Evolutionary conservation across 352 stramenopile genomes (phyloP).

Genomic region (Globisporangium iwayamae): DNA sequence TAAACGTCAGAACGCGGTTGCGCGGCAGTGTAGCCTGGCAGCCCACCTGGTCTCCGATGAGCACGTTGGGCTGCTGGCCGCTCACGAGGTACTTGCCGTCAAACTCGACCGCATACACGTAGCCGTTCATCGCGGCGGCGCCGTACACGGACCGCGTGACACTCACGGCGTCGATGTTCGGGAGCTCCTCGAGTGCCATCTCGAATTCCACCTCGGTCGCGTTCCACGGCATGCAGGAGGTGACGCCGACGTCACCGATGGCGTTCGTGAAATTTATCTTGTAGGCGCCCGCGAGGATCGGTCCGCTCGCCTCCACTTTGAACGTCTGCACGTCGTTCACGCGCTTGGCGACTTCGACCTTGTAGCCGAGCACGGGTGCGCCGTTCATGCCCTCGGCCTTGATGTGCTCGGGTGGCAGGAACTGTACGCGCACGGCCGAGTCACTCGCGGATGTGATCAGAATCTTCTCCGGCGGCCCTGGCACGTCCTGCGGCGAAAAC

Average conservation of each 20-base stretch:
- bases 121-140: constrained; percentile 46
- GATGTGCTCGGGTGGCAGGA: constrained; percentile 43
- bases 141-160: constrained; percentile 52
- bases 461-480: constrained; percentile 55
- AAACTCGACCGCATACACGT: constrained; percentile 73
- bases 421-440: constrained; percentile 58
- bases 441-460: constrained; percentile 44
- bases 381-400: constrained; percentile 71
- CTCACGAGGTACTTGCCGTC: constrained; percentile 57
- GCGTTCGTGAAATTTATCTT: constrained; percentile 52
- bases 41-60: constrained; percentile 34
- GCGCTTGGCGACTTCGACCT: constrained; percentile 66
- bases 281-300: constrained; percentile 49
- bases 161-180: constrained; percentile 58
- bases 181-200: constrained; percentile 62
- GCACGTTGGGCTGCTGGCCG: constrained; percentile 47
- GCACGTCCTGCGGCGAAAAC: constrained; percentile 64
- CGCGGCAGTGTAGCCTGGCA: constrained; percentile 37
- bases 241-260: constrained; percentile 23
- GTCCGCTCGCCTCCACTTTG: constrained; percentile 50
- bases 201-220: constrained; percentile 63
- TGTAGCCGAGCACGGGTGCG: constrained; percentile 71
- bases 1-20: constrained; percentile 53
- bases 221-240: constrained; percentile 67
- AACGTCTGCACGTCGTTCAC: constrained; percentile 75